Evolutionary conservation across 495 filamentous ascomycete species (phyloP).

Genomic region (Jackrogersella minutella): DNA sequence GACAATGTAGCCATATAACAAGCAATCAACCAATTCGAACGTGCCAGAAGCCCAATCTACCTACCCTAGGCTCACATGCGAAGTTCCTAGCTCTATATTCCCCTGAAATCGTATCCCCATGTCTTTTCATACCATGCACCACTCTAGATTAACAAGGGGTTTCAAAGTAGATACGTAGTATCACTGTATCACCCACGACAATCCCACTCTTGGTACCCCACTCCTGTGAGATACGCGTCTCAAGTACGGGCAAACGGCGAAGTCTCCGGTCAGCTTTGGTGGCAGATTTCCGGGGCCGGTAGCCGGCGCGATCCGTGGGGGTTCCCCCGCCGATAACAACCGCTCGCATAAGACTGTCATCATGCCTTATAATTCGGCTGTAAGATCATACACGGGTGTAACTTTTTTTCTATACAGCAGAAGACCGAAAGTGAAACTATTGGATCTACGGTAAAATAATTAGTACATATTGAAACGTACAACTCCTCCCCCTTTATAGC

Average conservation of each 20-base stretch:
- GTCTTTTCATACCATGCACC: neutral
- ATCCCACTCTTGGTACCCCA: neutral
- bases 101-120: too few relatives aligned
- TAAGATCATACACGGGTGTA: neutral
- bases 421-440: too few relatives aligned
- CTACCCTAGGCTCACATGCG: neutral
- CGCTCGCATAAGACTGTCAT: neutral
- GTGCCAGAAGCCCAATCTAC: neutral
- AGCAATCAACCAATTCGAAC: neutral
- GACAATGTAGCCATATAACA: slow-evolving; percentile 5
- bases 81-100: too few relatives aligned
- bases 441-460: too few relatives aligned
- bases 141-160: neutral
- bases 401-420: too few relatives aligned
- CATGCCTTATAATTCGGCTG: neutral
- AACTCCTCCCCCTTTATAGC: neutral
- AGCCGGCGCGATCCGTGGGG: slow-evolving; percentile 26
- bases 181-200: too few relatives aligned
- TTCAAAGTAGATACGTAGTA: neutral
- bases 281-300: neutral
- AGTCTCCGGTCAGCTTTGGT: neutral
- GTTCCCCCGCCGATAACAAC: slow-evolving; percentile 21
- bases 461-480: neutral
- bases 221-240: neutral
- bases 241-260: neutral